Base-by-base conservation (phyloP, 345 rosid species). In the Kernera saxatilis region DNA sequence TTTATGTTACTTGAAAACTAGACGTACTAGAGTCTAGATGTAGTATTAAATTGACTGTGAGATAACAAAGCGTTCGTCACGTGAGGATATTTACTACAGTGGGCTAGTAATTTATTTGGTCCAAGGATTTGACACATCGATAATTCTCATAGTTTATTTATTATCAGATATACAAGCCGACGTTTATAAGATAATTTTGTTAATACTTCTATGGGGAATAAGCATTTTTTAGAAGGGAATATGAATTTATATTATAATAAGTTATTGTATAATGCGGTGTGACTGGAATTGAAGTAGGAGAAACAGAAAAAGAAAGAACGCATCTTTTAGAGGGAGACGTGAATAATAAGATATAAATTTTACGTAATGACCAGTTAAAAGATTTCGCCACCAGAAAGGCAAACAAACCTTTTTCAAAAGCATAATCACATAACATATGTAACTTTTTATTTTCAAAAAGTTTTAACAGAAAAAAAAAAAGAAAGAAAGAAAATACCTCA, bases 261-360 rank as follows among this genome's bases (percentile, higher is more conserved):
- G 6, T 6, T 64, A 3, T 49, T 60, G 19, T 45, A 23, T 55
- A 73, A 36, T 73, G 72, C 27, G 77, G 65, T 73, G 58, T 72
- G 58, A 65, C 51, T 74, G 21, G 25, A 18, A 56, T 64, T 25
- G 5, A n/a, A n/a, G 11, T 5, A 15, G 39, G 64, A 9, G 23
- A 26, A 61, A 10, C 1, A 6, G 3, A 11, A 22, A 14, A 54
- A 17, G 1, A 12, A 19, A 32, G 45, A 54, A 45, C 0, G 57
- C 56, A 73, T 44, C 77, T 64, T 72, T 72, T 25, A 15, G 70
- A 72, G 37, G 70, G 27, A 68, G 64, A 72, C 64, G 70, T 72
- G 52, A 50, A 48, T 9, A 51, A 62, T 62, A 52, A 62, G 64
- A 72, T 57, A 64, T 37, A 2, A 33, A n/a, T 54, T 72, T 72